These are phyloP conservation scores for Diaporthe citri DNA, from an alignment of 2,329 filamentous ascomycete genomes.

Conservation along the genomic window DNA sequence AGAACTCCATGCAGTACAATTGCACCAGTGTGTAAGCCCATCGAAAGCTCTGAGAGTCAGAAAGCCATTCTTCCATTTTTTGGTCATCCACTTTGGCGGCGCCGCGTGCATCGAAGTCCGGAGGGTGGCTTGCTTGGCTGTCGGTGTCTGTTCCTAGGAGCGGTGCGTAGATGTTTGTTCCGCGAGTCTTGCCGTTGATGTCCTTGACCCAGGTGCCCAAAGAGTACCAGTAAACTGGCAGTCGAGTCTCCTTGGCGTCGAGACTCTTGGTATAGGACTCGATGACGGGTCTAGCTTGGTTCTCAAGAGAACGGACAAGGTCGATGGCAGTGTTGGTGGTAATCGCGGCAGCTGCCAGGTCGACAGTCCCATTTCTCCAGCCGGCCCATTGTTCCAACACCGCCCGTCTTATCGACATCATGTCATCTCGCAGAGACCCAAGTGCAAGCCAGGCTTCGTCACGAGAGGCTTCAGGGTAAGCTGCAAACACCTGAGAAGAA, in stretches of 20 bases:
- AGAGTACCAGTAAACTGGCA: conserved; percentile 21
- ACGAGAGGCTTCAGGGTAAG: conserved; percentile 12
- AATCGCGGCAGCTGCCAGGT: conserved; percentile 9
- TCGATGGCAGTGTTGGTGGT: conserved; percentile 32
- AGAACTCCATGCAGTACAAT: conserved; percentile 30
- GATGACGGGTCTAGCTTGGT: conserved; percentile 14
- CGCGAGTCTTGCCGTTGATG: conserved; percentile 17
- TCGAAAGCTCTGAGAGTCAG: background rate
- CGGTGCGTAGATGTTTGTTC: conserved; percentile 22
- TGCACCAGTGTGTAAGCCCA: conserved; percentile 21
- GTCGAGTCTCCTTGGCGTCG: conserved; percentile 3
- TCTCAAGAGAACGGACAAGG: conserved; percentile 16
- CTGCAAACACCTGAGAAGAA: conserved; percentile 18
- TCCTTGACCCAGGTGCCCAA: conserved; percentile 20
- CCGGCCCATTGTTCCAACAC: conserved; percentile 4
- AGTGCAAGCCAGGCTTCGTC: conserved; percentile 23
- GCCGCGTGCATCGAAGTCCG: background rate
- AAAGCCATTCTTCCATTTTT: background rate
- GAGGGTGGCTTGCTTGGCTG: background rate
- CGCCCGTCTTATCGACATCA: background rate
- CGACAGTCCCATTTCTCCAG: background rate
- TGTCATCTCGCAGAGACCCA: conserved; percentile 16
- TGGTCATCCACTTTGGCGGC: background rate
- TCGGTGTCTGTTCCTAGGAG: conserved; percentile 14
- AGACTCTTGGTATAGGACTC: conserved; percentile 14